These are phyloP conservation scores for Nakaseomyces delphensis DNA, from an alignment of 1,139 yeast species.

Conservation along the genomic window DNA sequence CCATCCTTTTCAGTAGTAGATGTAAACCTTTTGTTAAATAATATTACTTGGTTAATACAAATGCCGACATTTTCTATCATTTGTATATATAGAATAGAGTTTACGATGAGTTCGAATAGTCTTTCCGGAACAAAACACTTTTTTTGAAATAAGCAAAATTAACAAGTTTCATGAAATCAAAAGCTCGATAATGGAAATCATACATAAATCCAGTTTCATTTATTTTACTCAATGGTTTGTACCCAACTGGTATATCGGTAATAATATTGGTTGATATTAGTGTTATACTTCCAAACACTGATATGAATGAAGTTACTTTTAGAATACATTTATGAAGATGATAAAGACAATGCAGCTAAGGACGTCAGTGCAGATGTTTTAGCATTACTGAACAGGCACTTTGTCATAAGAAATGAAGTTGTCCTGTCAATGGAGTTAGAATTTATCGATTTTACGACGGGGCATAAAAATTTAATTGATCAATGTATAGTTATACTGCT, in stretches of 20 bases:
- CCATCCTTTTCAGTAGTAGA: conserved; percentile 27
- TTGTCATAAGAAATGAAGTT: background rate
- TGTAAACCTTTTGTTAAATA: background rate
- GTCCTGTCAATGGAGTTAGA: background rate
- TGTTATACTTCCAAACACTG: background rate
- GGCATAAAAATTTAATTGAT: conserved; percentile 14
- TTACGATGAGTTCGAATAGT: background rate
- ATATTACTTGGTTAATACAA: background rate
- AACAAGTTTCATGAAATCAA: no score
- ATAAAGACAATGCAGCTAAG: background rate
- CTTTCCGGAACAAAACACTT: no score
- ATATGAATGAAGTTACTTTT: background rate
- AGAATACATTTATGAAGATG: conserved; percentile 1
- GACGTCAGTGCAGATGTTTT: background rate
- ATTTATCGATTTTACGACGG: background rate
- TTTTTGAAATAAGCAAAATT: no score
- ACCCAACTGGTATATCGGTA: no score
- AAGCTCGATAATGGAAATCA: no score
- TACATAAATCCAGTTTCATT: no score
- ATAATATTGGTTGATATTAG: background rate
- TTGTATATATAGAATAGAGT: no score
- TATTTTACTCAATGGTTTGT: no score
- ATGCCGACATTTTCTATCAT: no score
- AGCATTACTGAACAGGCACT: background rate
- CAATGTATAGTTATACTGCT: conserved; percentile 17